Conservation (phyloP, 2,329 filamentous ascomycete species). For the Aspergillus brasiliensis region DNA sequence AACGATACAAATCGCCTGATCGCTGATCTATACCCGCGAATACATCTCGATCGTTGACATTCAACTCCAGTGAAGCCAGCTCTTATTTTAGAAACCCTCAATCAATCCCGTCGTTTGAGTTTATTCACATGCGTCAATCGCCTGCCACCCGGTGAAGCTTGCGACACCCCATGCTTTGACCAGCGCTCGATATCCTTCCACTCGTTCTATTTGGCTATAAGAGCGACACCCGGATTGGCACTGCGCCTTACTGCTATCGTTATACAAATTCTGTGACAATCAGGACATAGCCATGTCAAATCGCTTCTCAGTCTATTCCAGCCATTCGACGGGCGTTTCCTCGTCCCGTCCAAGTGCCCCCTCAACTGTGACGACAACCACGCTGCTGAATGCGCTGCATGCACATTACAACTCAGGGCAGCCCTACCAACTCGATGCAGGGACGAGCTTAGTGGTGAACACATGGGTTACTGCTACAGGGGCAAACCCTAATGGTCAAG, state of each 20-base stretch:
- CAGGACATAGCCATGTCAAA: slow-evolving; percentile 55
- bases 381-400: slow-evolving; percentile 87
- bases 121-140: slow-evolving; percentile 46
- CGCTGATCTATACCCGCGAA: background rate
- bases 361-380: slow-evolving; percentile 84
- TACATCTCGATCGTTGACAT: background rate
- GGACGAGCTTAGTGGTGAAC: slow-evolving; percentile 90
- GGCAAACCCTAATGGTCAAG: slow-evolving; percentile 66
- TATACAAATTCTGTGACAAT: background rate
- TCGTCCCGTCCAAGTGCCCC: slow-evolving; percentile 60
- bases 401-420: slow-evolving; percentile 80
- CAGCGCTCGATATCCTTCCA: background rate
- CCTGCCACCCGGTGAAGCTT: background rate
- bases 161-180: slow-evolving; percentile 4
- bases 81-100: background rate
- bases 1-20: background rate
- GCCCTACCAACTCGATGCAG: slow-evolving; percentile 84
- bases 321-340: slow-evolving; percentile 58
- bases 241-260: background rate
- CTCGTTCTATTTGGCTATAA: slow-evolving; percentile 5
- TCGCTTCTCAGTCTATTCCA: slow-evolving; percentile 64
- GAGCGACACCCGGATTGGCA: background rate
- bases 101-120: background rate
- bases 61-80: background rate
- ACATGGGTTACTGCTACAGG: slow-evolving; percentile 87